A percentile compares a stretch with the other conserved stretches of the same genome.
These are phyloP conservation scores for Artemisia princeps DNA, from an alignment of 140 eudicot species.

Conservation along the genomic window DNA sequence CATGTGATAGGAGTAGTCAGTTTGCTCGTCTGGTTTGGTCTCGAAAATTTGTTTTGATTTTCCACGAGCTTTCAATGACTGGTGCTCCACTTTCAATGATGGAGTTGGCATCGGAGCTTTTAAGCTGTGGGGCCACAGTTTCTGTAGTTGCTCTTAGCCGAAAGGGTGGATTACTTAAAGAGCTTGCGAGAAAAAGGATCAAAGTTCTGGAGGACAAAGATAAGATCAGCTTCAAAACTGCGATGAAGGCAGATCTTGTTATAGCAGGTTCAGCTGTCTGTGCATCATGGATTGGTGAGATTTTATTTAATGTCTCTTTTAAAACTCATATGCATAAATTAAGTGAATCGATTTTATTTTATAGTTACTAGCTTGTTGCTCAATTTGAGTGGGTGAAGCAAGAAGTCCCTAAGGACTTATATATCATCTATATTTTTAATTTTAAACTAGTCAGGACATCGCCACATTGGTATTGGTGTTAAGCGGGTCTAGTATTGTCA, in stretches of 20 bases:
- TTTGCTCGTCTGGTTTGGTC: constrained; percentile 97
- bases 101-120: constrained; percentile 91
- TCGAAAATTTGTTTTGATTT: constrained; percentile 70
- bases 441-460: no score
- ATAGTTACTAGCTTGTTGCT: no score
- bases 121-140: constrained; percentile 96
- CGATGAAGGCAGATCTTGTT: constrained; percentile 89
- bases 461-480: no score
- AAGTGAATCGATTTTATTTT: not conserved
- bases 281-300: constrained; percentile 95
- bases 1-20: constrained; percentile 86
- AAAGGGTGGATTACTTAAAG: constrained; percentile 84
- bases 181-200: constrained; percentile 71
- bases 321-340: no score
- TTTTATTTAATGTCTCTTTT: not conserved
- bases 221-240: constrained; percentile 73
- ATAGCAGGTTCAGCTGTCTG: constrained; percentile 98
- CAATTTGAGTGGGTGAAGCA: no score
- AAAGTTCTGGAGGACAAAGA: constrained; percentile 84
- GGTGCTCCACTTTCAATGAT: constrained; percentile 99
- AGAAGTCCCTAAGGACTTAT: no score
- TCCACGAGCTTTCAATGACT: constrained; percentile 95
- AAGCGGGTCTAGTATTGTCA: no score
- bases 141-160: constrained; percentile 76
- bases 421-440: no score